These are phyloP conservation scores for Priceomyces medius DNA, from an alignment of 805 yeast genomes.

Conservation along the genomic window DNA sequence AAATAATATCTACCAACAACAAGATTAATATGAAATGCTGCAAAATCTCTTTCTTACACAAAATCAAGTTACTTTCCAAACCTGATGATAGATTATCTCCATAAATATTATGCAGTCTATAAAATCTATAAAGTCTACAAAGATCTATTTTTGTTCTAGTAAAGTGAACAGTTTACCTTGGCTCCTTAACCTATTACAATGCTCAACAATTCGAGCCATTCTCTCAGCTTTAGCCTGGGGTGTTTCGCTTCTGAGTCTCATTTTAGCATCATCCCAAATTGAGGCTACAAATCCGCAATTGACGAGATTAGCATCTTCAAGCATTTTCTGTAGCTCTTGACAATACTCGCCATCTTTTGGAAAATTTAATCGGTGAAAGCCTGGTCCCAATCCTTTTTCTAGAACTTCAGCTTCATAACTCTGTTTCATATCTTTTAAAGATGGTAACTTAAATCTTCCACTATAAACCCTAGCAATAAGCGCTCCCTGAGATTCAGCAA, in stretches of 20 bases:
- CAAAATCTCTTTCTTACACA: background rate
- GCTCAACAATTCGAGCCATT: constrained; percentile 9
- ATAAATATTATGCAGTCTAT: background rate
- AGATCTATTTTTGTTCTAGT: background rate
- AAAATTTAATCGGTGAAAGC: constrained; percentile 42
- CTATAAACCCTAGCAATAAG: constrained; percentile 40
- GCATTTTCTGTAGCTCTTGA: constrained; percentile 31
- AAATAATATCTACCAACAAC: no score
- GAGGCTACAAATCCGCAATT: constrained; percentile 10
- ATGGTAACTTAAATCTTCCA: constrained; percentile 44
- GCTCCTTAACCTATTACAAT: constrained; percentile 8
- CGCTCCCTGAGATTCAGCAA: constrained; percentile 49
- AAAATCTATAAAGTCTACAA: background rate
- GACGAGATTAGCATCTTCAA: constrained; percentile 9
- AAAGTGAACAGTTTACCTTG: constrained; percentile 7
- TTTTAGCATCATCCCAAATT: constrained; percentile 9
- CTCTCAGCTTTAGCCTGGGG: constrained; percentile 9
- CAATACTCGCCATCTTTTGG: constrained; percentile 64
- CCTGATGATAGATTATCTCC: background rate
- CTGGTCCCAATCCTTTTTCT: constrained; percentile 20
- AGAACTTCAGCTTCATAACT: constrained; percentile 28
- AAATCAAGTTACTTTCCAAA: no score
- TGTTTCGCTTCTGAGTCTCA: constrained; percentile 5
- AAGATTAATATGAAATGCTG: constrained; percentile 1
- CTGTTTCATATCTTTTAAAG: constrained; percentile 31